Evolutionary conservation across 805 yeast species (phyloP).

Genomic region (Candida jianshihensis): DNA sequence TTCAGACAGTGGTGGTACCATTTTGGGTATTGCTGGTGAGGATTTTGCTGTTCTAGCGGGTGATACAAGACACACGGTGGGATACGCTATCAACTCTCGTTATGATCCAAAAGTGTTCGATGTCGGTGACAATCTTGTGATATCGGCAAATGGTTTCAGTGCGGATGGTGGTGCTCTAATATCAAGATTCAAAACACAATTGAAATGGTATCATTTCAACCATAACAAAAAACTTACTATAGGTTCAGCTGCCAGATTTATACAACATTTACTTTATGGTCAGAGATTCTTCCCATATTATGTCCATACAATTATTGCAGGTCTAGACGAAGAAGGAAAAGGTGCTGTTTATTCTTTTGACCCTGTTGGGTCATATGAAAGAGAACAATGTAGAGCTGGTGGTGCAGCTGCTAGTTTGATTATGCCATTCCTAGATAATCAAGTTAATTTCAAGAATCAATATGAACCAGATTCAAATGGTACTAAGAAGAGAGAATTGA

Average conservation of each 20-base stretch:
- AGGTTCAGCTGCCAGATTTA: constrained; percentile 77
- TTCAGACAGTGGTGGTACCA: constrained; percentile 95
- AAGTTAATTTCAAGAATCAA: constrained; percentile 93
- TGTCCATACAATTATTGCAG: constrained; percentile 91
- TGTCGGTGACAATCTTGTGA: constrained; percentile 79
- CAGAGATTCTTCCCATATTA: constrained; percentile 96
- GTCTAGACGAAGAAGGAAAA: constrained; percentile 77
- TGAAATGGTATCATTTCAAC: constrained; percentile 91
- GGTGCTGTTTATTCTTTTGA: constrained; percentile 96
- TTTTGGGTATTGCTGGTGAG: constrained; percentile 94
- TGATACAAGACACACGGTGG: constrained; percentile 94
- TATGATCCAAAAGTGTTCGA: constrained; percentile 85
- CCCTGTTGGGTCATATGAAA: constrained; percentile 96
- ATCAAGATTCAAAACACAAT: constrained; percentile 53
- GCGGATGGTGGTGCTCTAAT: constrained; percentile 90
- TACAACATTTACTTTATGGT: constrained; percentile 85
- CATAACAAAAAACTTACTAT: constrained; percentile 67
- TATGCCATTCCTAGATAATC: constrained; percentile 97
- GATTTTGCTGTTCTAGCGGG: constrained; percentile 97
- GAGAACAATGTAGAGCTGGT: constrained; percentile 96
- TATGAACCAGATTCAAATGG: constrained; percentile 74
- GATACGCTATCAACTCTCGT: constrained; percentile 89
- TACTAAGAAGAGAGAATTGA: constrained; percentile 48
- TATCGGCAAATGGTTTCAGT: constrained; percentile 93
- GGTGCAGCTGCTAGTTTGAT: constrained; percentile 95